Conservation (phyloP, 1,139 yeast species). For the Taiozyma onychis region DNA sequence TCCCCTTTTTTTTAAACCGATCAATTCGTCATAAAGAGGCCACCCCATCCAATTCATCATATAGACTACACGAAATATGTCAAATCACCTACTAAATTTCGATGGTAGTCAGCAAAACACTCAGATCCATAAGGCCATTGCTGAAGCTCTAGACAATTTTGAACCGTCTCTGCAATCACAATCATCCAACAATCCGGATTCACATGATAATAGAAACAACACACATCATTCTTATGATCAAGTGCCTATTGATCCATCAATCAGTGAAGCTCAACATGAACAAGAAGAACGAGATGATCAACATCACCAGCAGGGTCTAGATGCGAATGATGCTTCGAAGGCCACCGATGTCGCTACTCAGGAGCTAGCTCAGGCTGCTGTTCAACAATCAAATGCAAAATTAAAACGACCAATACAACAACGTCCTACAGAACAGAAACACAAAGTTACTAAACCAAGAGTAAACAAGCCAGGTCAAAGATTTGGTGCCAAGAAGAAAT, state of each 20-base stretch:
- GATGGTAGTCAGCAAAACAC: slow-evolving; percentile 9
- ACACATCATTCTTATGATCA: slow-evolving; percentile 3
- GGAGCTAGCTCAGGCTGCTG: slow-evolving; percentile 20
- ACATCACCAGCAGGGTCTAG: slow-evolving; percentile 12
- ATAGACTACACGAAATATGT: neutral
- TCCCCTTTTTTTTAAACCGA: neutral
- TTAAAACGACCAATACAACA: neutral
- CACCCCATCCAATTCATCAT: neutral
- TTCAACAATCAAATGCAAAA: slow-evolving; percentile 9
- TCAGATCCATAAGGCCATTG: slow-evolving; percentile 11
- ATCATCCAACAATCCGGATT: neutral
- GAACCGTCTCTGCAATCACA: slow-evolving; percentile 4
- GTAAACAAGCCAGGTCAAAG: slow-evolving; percentile 44
- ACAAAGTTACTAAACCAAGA: slow-evolving; percentile 19
- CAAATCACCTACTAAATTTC: slow-evolving; percentile 5
- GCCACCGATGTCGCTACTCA: slow-evolving; percentile 14
- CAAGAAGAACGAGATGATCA: slow-evolving; percentile 1
- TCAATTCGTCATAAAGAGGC: neutral
- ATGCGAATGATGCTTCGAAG: slow-evolving; percentile 11
- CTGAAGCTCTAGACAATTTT: slow-evolving; percentile 12
- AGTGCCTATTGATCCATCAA: slow-evolving; percentile 23
- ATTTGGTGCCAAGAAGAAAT: slow-evolving; percentile 53
- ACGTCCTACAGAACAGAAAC: neutral
- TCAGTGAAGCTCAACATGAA: slow-evolving; percentile 20
- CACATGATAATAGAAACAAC: slow-evolving; percentile 1